Percentiles rank a stretch among this genome's conserved stretches.
Evolutionary conservation across 257 asterid species (phyloP).

Genomic region (Cinchona pubescens): DNA sequence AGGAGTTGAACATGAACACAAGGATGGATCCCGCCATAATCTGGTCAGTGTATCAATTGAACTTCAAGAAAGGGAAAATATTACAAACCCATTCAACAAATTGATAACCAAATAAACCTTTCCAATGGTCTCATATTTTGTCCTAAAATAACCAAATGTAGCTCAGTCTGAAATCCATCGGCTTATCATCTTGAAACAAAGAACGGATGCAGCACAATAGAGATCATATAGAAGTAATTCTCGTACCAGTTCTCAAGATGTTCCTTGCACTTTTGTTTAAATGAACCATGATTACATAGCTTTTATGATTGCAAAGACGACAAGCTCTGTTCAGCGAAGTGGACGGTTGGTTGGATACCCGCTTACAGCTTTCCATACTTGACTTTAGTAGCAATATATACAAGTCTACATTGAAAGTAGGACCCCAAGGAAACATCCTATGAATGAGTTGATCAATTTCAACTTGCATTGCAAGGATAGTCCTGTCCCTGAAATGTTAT

Average conservation of each 20-base stretch:
- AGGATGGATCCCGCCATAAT: too few relatives aligned
- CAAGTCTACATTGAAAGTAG: constrained; percentile 22
- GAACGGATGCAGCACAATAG: neutral
- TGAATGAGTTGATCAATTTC: neutral
- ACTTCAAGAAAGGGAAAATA: too few relatives aligned
- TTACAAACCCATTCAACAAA: too few relatives aligned
- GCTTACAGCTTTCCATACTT: constrained; percentile 23
- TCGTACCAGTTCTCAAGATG: neutral
- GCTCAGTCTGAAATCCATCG: neutral
- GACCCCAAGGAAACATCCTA: constrained; percentile 9
- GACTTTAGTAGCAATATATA: constrained; percentile 28
- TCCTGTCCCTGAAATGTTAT: neutral
- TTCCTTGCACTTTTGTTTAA: too few relatives aligned
- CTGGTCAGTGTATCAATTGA: too few relatives aligned
- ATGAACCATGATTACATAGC: neutral
- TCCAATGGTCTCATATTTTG: too few relatives aligned
- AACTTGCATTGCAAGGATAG: constrained; percentile 25
- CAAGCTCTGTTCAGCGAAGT: constrained; percentile 9
- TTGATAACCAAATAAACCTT: too few relatives aligned
- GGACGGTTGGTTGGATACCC: too few relatives aligned
- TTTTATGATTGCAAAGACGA: neutral
- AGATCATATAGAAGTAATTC: neutral
- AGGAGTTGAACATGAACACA: neutral
- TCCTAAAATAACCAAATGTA: too few relatives aligned
- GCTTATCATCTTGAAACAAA: too few relatives aligned